Percentiles rank a stretch among this genome's conserved stretches.
Conservation (phyloP, 306 rosid species). For the cucumber (Cucumis sativus) region Cucumber_9930_V3 NC_026661.2:16453501-16454000, state of each 20-base stretch:
- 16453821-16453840: background rate
- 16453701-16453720: background rate
- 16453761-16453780: conserved; percentile 31
- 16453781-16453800: conserved; percentile 10
- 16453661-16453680: background rate
- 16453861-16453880: background rate
- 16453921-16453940: background rate
- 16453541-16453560: background rate
- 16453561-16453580: background rate
- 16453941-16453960: background rate
- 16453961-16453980: background rate
- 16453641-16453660: background rate
- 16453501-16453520: conserved; percentile 32
- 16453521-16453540: background rate
- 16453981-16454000: background rate
- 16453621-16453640: background rate
- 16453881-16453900: background rate
- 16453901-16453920: background rate
- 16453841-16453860: background rate
- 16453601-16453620: background rate
- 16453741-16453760: background rate
- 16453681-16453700: background rate
- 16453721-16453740: background rate
- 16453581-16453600: background rate
- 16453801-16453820: background rate